Evolutionary conservation across 1,284 basidiomycete species (phyloP).

Genomic region (Taiwanofungus camphoratus): DNA sequence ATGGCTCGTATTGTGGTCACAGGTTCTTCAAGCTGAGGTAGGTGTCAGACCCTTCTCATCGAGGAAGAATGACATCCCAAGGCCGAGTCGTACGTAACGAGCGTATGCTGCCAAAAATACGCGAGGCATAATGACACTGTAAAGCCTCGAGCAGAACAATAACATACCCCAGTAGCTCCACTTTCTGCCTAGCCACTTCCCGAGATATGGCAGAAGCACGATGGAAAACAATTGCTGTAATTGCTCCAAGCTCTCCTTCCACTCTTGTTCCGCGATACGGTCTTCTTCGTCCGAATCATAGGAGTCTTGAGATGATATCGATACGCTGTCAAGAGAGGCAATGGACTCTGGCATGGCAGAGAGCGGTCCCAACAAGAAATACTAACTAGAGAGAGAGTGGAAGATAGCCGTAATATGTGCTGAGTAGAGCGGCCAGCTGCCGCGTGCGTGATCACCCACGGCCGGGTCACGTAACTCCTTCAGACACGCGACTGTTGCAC

Average conservation of each 20-base stretch:
- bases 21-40: slow-evolving; percentile 1
- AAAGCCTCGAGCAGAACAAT: slow-evolving; percentile 3
- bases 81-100: slow-evolving; percentile 64
- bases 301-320: slow-evolving; percentile 39
- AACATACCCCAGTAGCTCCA: slow-evolving; percentile 82
- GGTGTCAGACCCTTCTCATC: slow-evolving; percentile 28
- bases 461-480: too few relatives aligned
- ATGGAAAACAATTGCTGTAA: slow-evolving; percentile 76
- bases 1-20: slow-evolving; percentile 1
- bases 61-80: slow-evolving; percentile 63
- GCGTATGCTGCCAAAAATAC: slow-evolving; percentile 50
- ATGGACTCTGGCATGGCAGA: slow-evolving; percentile 37
- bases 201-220: slow-evolving; percentile 80
- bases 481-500: too few relatives aligned
- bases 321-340: slow-evolving; percentile 36
- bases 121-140: slow-evolving; percentile 9
- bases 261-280: slow-evolving; percentile 80
- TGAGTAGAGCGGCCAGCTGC: too few relatives aligned
- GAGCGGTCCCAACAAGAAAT: slow-evolving; percentile 3
- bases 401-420: too few relatives aligned
- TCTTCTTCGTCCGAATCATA: slow-evolving; percentile 70
- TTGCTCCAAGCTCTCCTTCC: slow-evolving; percentile 86
- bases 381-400: slow-evolving; percentile 1
- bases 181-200: slow-evolving; percentile 82
- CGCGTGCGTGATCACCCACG: too few relatives aligned